A percentile compares a stretch with the other conserved stretches of the same genome.
Evolutionary conservation across 176 grass and related monocot genomes (phyloP).

Genomic region (Otatea glauca): DNA sequence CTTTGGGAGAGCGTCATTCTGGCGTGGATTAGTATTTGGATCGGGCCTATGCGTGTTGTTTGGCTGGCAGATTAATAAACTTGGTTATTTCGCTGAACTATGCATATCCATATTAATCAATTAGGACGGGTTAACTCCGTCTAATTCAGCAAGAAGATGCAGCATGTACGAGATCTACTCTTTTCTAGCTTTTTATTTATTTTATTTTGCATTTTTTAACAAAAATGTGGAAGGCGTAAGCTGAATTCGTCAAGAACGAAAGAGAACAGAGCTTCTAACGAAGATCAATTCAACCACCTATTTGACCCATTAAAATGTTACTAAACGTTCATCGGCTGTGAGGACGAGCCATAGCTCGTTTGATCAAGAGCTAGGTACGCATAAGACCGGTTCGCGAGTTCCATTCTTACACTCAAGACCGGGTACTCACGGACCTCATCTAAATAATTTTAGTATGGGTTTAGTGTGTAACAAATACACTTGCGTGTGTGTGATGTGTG

Average conservation of each 20-base stretch:
- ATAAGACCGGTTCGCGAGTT: too few species aligned
- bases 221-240: background rate
- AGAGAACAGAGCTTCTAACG: too few species aligned
- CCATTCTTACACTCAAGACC: too few species aligned
- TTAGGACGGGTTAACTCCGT: background rate
- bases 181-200: background rate
- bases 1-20: background rate
- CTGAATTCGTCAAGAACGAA: background rate
- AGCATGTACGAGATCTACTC: background rate
- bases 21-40: background rate
- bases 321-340: too few species aligned
- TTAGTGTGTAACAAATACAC: too few species aligned
- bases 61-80: background rate
- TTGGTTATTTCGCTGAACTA: background rate
- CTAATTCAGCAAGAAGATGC: background rate
- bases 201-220: background rate
- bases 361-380: too few species aligned
- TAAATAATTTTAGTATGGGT: too few species aligned
- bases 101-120: background rate
- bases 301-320: constrained; percentile 7
- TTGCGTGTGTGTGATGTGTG: too few species aligned
- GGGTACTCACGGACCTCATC: too few species aligned
- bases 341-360: too few species aligned
- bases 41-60: background rate
- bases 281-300: background rate